Conservation (phyloP, 345 rosid species). For the Pseudoturritis turrita region DNA sequence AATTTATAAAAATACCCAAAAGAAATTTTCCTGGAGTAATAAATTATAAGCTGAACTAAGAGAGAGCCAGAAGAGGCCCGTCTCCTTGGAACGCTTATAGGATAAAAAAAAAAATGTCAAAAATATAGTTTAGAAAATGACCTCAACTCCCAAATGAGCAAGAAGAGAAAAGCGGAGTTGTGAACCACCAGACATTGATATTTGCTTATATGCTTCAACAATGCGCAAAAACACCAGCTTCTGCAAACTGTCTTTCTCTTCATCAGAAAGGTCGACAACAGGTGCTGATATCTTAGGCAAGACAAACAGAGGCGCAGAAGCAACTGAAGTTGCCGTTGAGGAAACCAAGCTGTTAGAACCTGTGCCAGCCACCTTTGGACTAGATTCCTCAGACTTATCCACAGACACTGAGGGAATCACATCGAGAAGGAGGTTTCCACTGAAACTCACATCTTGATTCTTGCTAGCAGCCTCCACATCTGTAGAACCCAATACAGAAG, state of each 20-base stretch:
- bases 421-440: slow-evolving; percentile 46
- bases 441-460: slow-evolving; percentile 50
- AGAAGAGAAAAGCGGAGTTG: slow-evolving; percentile 75
- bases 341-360: slow-evolving; percentile 49
- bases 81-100: background rate
- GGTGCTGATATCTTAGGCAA: slow-evolving; percentile 94
- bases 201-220: slow-evolving; percentile 77
- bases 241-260: slow-evolving; percentile 77
- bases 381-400: slow-evolving; percentile 76
- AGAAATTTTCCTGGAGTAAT: background rate
- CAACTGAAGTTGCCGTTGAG: slow-evolving; percentile 56
- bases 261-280: slow-evolving; percentile 71
- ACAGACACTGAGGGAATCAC: slow-evolving; percentile 57
- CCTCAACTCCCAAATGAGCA: slow-evolving; percentile 87
- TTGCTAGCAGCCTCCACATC: slow-evolving; percentile 58
- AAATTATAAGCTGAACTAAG: background rate
- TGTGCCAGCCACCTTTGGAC: slow-evolving; percentile 53
- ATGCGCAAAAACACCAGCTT: slow-evolving; percentile 60
- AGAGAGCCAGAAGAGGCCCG: background rate
- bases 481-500: slow-evolving; percentile 51
- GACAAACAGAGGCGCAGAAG: slow-evolving; percentile 42
- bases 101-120: background rate
- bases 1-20: background rate
- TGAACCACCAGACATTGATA: slow-evolving; percentile 76
- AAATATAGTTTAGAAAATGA: slow-evolving; percentile 27